A percentile compares a stretch with the other conserved stretches of the same genome.
Conservation (phyloP, 2,329 filamentous ascomycete species). For the Fusarium marasasianum region DNA sequence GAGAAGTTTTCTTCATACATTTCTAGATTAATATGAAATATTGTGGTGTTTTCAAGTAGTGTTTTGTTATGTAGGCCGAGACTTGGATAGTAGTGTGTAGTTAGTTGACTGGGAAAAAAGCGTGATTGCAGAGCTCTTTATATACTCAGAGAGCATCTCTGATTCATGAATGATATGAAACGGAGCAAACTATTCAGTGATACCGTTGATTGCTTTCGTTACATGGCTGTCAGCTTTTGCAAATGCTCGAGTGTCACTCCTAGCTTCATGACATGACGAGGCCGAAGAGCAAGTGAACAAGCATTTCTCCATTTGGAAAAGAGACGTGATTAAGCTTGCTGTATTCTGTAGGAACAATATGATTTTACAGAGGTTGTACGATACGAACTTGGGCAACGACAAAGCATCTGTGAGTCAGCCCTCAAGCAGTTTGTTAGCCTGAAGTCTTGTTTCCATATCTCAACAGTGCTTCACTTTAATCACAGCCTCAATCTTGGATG, state of each 20-base stretch:
- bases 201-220: neutral
- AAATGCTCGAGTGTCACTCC: neutral
- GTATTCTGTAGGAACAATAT: neutral
- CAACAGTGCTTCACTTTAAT: neutral
- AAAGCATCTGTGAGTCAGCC: neutral
- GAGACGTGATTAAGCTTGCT: neutral
- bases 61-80: neutral
- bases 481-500: neutral
- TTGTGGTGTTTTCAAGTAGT: neutral
- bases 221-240: neutral
- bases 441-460: neutral
- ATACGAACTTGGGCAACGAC: neutral
- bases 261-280: neutral
- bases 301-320: neutral
- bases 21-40: neutral
- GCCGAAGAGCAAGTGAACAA: neutral
- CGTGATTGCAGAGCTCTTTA: neutral
- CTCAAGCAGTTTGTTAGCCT: neutral
- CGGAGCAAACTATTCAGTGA: neutral
- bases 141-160: neutral
- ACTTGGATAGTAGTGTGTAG: neutral
- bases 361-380: no score
- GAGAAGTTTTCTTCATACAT: neutral
- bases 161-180: neutral
- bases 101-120: neutral